Conservation (phyloP, 1,284 basidiomycete genomes). For the Omphalotus olearius region DNA sequence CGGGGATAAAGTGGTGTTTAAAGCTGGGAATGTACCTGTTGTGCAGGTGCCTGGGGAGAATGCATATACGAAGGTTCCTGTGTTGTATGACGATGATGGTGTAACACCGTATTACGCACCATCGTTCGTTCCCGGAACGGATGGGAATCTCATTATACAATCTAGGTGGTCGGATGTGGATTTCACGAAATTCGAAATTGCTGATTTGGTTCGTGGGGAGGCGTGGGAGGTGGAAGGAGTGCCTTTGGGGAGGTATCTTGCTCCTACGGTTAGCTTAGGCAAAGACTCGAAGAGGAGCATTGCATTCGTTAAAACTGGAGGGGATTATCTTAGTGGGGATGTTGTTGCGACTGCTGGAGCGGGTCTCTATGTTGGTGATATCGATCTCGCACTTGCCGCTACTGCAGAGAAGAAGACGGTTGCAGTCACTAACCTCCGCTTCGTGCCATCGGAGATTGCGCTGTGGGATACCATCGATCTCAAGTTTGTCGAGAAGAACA, state of each 20-base stretch:
- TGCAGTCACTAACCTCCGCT: conserved; percentile 36
- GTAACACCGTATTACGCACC: conserved; percentile 63
- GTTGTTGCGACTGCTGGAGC: conserved; percentile 57
- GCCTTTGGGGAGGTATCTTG: conserved; percentile 61
- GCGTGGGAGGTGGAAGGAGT: conserved; percentile 52
- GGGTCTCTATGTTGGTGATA: conserved; percentile 60
- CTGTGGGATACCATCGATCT: conserved; percentile 36
- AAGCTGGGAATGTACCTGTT: conserved; percentile 51
- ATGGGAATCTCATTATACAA: conserved; percentile 50
- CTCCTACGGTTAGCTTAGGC: conserved; percentile 49
- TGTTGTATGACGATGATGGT: conserved; percentile 32
- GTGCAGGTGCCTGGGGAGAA: conserved; percentile 38
- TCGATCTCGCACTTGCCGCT: conserved; percentile 31
- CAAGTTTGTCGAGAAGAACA: conserved; percentile 44
- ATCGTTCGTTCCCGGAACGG: conserved; percentile 51
- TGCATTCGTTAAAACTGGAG: conserved; percentile 60
- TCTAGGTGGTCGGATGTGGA: conserved; percentile 62
- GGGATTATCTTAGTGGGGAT: conserved; percentile 56
- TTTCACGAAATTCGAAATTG: conserved; percentile 64
- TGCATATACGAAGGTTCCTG: conserved; percentile 40
- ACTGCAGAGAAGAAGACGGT: conserved; percentile 28
- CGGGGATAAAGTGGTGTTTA: conserved; percentile 50
- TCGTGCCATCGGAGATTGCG: conserved; percentile 43
- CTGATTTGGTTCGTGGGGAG: conserved; percentile 41
- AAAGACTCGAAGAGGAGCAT: conserved; percentile 39